Evolutionary conservation across 768 basidiomycete species (phyloP).

Genomic region (Suillus luteus): DNA sequence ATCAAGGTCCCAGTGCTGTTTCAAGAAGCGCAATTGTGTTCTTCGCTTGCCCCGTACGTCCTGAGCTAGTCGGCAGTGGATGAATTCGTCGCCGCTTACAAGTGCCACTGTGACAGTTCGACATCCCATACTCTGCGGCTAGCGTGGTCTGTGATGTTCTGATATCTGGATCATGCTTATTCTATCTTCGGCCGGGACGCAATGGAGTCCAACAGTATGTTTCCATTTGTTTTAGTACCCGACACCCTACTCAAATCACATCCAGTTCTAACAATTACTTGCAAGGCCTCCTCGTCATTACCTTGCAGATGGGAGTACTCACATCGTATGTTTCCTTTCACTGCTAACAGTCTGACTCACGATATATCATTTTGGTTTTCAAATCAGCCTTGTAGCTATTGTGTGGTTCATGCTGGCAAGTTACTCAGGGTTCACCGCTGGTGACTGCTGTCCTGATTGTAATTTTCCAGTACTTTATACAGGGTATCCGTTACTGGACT

Average conservation of each 20-base stretch:
- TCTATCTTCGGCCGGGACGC: constrained; percentile 23
- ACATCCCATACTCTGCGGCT: constrained; percentile 28
- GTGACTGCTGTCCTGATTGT: not conserved
- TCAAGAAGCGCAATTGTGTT: not conserved
- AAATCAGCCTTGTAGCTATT: not conserved
- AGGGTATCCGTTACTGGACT: not conserved
- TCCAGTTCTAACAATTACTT: not conserved
- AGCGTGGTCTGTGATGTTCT: constrained; percentile 18
- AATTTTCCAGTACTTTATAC: not conserved
- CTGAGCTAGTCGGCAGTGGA: not conserved
- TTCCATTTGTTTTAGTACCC: not conserved
- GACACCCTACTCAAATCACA: not conserved
- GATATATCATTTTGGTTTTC: not conserved
- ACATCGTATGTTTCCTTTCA: not conserved
- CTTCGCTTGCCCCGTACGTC: not conserved
- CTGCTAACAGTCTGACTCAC: not conserved
- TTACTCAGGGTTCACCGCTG: not conserved
- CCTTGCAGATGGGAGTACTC: constrained; percentile 1
- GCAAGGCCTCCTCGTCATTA: not conserved
- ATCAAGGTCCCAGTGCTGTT: not conserved
- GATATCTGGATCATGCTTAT: constrained; percentile 24
- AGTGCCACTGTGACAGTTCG: not conserved
- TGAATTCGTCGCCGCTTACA: not conserved
- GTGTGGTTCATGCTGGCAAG: not conserved
- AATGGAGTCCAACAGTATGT: constrained; percentile 15